Base-by-base conservation (phyloP, 768 basidiomycete genomes). In the Inosperma sp. region DNA sequence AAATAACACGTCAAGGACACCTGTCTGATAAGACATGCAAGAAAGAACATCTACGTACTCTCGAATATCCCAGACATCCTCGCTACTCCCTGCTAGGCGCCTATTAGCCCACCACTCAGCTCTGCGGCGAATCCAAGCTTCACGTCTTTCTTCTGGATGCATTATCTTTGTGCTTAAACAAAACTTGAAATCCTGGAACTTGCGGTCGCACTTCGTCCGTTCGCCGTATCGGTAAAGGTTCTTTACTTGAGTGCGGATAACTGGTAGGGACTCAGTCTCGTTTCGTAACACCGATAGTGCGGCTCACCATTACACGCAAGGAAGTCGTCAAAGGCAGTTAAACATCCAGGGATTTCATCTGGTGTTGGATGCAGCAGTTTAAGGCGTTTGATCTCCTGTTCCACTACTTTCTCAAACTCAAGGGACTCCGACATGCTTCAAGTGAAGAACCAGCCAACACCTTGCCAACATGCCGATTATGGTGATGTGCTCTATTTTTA, bases 61-160 rank as follows among this genome's bases (percentile, higher is more conserved):
- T 68, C 94, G 72, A 22, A 88, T 74, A 52, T 90, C 84, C 95
- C 95, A 99, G 2, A 99, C 82, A 64, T 94, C 92, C 70, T 98
- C 95, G 58, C 92, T 94, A 68, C 91, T 93, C 65, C 81, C 83
- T 16, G 69, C 76, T 7, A 88, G 62, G 46, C 95, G 72, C 46
- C 88, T 72, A 27, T 75, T 71, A 4, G 94, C 92, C 95, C 93
- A 96, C 93, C 93, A 94, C 64, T 94, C 91, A 2, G 95, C 95
- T 48, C 89, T 75, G 14, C 87, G 76, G 42, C 74, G 77, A 50
- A 98, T 83, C 94, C 93, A 99, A 3, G 81, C 80, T 44, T 90
- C 82, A 25, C 87, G 77, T 62, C 82, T 80, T 59, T 84, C 79
- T 49, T 93, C 92, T 13, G 83, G 82, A 46, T 85, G 78, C 67